A percentile compares a stretch with the other conserved stretches of the same genome.
phyloP scores from a whole-genome alignment of 345 rosid species.

The Populus deltoides region DNA sequence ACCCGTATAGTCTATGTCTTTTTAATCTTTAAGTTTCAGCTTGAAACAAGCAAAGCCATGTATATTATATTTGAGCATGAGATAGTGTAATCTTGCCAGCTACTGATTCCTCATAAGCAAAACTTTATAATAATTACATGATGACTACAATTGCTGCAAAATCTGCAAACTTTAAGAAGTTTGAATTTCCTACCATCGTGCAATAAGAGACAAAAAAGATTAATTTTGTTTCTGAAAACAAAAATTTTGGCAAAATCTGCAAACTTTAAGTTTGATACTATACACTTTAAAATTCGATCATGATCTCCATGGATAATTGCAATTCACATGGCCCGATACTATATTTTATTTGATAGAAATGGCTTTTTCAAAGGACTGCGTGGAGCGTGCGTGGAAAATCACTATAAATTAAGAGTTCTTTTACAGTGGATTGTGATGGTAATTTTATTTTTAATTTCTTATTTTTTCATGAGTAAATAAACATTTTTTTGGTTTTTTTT shows the following conservation, averaged over 20 bases:
- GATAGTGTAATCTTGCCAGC: neutral
- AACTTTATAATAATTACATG: neutral
- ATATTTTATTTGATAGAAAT: too few species aligned
- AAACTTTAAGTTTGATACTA: too few species aligned
- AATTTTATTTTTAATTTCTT: too few species aligned
- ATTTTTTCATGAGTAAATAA: accelerated
- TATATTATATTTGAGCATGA: neutral
- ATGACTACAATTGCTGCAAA: neutral
- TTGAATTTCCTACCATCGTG: neutral
- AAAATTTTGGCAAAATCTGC: too few species aligned
- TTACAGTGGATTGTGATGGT: accelerated
- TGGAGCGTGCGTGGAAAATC: neutral
- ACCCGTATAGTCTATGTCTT: neutral
- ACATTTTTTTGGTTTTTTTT: accelerated
- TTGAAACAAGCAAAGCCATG: neutral
- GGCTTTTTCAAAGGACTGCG: neutral
- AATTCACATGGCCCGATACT: neutral
- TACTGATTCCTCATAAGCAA: too few species aligned
- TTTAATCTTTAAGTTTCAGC: neutral
- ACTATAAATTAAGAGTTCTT: too few species aligned
- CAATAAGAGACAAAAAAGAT: neutral
- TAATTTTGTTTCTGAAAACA: too few species aligned
- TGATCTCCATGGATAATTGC: neutral
- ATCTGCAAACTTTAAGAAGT: neutral
- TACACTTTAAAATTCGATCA: neutral